Base-by-base conservation (phyloP, 768 basidiomycete species). In the Boletus reticulatus region DNA sequence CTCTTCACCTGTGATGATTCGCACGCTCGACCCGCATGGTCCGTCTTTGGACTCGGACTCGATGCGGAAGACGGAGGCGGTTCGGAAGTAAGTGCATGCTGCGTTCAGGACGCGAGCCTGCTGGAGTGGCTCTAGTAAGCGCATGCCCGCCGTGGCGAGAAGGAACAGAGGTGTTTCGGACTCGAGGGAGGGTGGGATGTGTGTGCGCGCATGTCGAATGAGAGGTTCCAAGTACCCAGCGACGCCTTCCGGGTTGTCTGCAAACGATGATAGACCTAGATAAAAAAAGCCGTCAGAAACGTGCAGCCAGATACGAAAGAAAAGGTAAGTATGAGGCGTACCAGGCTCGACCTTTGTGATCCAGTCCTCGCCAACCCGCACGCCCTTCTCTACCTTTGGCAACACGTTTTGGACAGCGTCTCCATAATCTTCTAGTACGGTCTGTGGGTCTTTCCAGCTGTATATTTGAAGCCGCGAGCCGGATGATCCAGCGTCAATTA, bases 401-500 rank as follows among this genome's bases (percentile, higher is more conserved):
- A 98, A 73, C 4, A 76, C 74, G 57, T 81, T 75, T 11, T 79
- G 75, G 8, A 82, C 78, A 17, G 76, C 72, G 22, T 76, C 74
- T 53, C 76, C 76, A 47, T 80, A 76, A 55, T 83, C 78, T 53
- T 82, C 77, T 17, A 80, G 76, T 43, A 85, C 76, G 9, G 78
- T 70, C 53, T 83, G 79, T 20, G 95, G 88, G 70, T 98, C 88
- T 59, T 82, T 82, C 97, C 96, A 99, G 70, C 92, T 94, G 76
- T 99, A 98, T 62, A 98, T 93, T 71, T 98, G 95, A 36, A 98
- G 77, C 51, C 97, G 79, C 6, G 96, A 98, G 29, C 97, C 97
- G 22, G 94, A 98, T 70, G 94, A 97, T 57, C 97, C 97, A 68
- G 97, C 97, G 78, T 99, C 97, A 72, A 99, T 92, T 59, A 98